Base-by-base conservation (phyloP, 208 protist genomes). In the Strigomonas culicis region DNA sequence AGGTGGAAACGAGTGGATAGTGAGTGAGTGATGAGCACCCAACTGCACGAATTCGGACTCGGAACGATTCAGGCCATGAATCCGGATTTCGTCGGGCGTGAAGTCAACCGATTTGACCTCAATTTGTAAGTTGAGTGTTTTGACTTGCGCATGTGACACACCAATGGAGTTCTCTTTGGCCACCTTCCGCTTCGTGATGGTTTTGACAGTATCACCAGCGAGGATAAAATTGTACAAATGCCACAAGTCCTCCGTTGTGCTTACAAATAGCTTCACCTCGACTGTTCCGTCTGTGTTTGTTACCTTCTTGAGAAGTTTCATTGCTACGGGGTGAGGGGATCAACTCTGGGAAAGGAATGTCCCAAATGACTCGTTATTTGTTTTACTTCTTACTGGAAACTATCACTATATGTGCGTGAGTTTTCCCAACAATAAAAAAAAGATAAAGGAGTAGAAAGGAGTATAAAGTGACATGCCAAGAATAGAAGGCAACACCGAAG, bases 201-300 rank as follows among this genome's bases (percentile, higher is more conserved):
- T 85, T 13, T 75, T 65, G 39, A 97, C 81, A 11, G 58, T 44
- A 67, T 97, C 92, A 8, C 94, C 97, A 0, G 79, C 74, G 17
- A 90, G 46, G 21, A 99, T 87, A 21, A 99, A 75, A 72, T 99
- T 98, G 81, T 98, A 99, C 4, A 96, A 68, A 70, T 99, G 96
- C 97, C 98, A 99, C 66, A 99, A 71, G 66, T 99, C 98, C 56
- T 99, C 97, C 1, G 76, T 66, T 32, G 78, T 85, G 57, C 49
- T 64, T 2, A 98, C 88, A 1, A 92, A 95, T 0, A 98, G 68
- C 58, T 90, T 79, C 49, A 98, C 75, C 59, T 93, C 84, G 7
- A 97, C 80, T 11, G 65, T 74, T n/a, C 97, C 97, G 59, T 92
- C 84, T 2, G 75, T 49, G 41, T 82, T 65, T 6, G 72, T 53